phyloP scores from a whole-genome alignment of 2,329 filamentous ascomycete genomes.

The Cytospora leucostoma region DNA sequence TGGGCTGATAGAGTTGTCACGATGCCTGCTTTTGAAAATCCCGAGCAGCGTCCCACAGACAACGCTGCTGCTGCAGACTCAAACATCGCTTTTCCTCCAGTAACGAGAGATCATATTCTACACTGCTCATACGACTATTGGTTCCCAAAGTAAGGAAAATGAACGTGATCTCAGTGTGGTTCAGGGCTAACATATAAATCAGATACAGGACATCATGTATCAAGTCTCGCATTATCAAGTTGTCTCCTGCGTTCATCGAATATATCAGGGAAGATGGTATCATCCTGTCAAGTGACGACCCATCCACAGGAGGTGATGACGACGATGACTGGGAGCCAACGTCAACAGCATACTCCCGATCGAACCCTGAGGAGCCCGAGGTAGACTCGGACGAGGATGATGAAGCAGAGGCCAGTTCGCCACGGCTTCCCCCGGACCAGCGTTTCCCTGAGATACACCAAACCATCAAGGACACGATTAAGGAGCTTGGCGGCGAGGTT shows the following conservation, averaged over 20 bases:
- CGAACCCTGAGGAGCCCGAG: slow-evolving; percentile 44
- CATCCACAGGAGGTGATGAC: slow-evolving; percentile 44
- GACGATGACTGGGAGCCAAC: slow-evolving; percentile 58
- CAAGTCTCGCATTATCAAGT: slow-evolving; percentile 80
- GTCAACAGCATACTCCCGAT: slow-evolving; percentile 34
- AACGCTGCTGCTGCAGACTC: slow-evolving; percentile 27
- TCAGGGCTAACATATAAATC: slow-evolving; percentile 25
- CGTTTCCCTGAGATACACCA: slow-evolving; percentile 74
- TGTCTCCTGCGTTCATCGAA: slow-evolving; percentile 73
- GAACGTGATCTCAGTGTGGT: neutral
- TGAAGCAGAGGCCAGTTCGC: slow-evolving; percentile 52
- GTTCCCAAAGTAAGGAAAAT: slow-evolving; percentile 67
- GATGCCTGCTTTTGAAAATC: slow-evolving; percentile 38
- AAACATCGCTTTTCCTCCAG: slow-evolving; percentile 72
- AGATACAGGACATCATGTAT: slow-evolving; percentile 80
- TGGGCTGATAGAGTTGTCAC: neutral
- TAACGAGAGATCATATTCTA: slow-evolving; percentile 83
- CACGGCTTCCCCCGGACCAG: slow-evolving; percentile 51
- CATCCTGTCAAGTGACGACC: slow-evolving; percentile 70
- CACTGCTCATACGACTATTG: slow-evolving; percentile 94
- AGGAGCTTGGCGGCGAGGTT: slow-evolving; percentile 80
- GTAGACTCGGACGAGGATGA: slow-evolving; percentile 52
- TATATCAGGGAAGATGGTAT: slow-evolving; percentile 95
- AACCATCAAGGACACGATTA: slow-evolving; percentile 74
- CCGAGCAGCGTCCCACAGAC: slow-evolving; percentile 29